Evolutionary conservation across 1,139 yeast genomes (phyloP).

Genomic region (Pichia sp.): DNA sequence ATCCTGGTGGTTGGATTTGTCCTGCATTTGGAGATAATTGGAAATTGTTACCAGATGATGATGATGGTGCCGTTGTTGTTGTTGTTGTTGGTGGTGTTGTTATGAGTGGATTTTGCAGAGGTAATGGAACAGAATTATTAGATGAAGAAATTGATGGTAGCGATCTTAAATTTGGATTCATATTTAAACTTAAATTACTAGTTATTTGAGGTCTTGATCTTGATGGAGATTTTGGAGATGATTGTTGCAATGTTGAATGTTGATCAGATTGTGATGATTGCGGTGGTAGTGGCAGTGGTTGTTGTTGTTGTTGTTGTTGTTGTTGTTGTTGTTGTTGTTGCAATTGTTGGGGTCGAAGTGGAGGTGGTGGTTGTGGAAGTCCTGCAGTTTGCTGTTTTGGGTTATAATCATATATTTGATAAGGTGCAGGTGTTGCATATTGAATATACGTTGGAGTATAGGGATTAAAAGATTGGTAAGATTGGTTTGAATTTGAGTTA

Average conservation of each 20-base stretch:
- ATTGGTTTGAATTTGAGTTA: background rate
- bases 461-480: background rate
- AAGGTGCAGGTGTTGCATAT: background rate
- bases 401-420: conserved; percentile 1
- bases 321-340: background rate
- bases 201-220: background rate
- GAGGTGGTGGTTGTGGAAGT: background rate
- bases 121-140: background rate
- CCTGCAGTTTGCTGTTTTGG: background rate
- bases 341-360: background rate
- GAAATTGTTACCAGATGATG: conserved; percentile 16
- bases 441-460: background rate
- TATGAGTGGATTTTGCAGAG: background rate
- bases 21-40: conserved; percentile 42
- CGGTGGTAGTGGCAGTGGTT: background rate
- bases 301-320: background rate
- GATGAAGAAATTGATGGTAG: background rate
- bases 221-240: background rate
- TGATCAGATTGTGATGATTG: background rate
- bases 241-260: background rate
- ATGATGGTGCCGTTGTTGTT: background rate
- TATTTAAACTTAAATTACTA: background rate
- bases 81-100: background rate
- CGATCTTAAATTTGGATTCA: background rate
- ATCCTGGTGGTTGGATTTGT: conserved; percentile 53